Evolutionary conservation across 2,329 filamentous ascomycete species (phyloP), one percentile per base, ranked within the genome.

Genomic region (Graphilbum sp.): DNA sequence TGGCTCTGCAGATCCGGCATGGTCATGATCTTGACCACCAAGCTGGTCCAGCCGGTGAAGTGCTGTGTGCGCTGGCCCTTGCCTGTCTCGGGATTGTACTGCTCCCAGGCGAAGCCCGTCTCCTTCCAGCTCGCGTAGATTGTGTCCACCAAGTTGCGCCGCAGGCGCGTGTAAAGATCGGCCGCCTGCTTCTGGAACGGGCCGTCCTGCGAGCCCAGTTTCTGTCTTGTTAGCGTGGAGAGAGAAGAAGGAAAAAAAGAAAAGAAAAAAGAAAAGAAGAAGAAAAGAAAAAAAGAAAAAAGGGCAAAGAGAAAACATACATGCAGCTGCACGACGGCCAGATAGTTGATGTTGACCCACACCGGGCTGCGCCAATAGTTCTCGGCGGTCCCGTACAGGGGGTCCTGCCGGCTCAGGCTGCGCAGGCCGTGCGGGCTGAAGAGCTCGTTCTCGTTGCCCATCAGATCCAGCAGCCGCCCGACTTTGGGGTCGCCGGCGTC

Each of bases 41-140:
- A 64, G 55, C 85, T 94, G n/a, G 90, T 98, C 90, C 90, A 98
- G 36, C 90, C 90, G 0, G 90, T 95, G 55, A 98, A 98, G 58
- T 96, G 88, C 65, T 95, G 86, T 5, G 87, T 96, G 32, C 90
- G 71, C 64, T 96, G 88, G n/a, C 90, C 90, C 38, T 72, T 72
- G 34, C 90, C 90, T 4, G 84, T 93, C 50, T 94, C 85, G 0
- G 87, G 85, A 55, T 93, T 84, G 58, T 96, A 98, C 61, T 98
- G 90, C 60, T 98, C 90, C 88, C 88, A 98, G 0, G 88, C 90
- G 54, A 96, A 96, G 16, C 88, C 88, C 0, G 90, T 96, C 52
- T 83, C 74, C 53, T 78, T 66, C 88, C 88, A 98, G 54, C 77
- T 78, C 41, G 77, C 71, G 62, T 80, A 95, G 13, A 96, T 81